A percentile compares a stretch with the other conserved stretches of the same genome.
phyloP scores from a whole-genome alignment of 495 filamentous ascomycete genomes.

The Aspergillus asperescens region DNA sequence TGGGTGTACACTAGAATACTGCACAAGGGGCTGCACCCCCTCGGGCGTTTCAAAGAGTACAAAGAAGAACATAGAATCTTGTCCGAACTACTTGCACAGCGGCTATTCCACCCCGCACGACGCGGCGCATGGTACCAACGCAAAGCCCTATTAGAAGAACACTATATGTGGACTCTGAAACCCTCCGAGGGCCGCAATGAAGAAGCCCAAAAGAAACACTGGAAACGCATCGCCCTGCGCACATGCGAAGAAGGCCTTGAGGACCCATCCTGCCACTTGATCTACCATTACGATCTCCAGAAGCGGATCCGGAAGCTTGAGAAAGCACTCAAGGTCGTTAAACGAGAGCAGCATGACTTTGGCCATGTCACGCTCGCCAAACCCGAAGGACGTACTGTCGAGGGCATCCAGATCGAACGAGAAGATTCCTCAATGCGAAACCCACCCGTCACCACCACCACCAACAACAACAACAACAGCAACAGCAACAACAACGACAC shows the following conservation, averaged over 20 bases:
- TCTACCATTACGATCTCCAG: conserved; percentile 90
- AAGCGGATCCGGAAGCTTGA: conserved; percentile 90
- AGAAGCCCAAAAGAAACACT: conserved; percentile 71
- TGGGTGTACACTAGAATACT: conserved; percentile 93
- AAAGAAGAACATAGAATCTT: conserved; percentile 70
- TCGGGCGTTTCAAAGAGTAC: conserved; percentile 78
- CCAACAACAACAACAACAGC: conserved; percentile 19
- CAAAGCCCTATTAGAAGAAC: conserved; percentile 89
- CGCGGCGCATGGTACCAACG: conserved; percentile 95
- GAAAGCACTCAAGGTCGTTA: conserved; percentile 73
- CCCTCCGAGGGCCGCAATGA: conserved; percentile 46
- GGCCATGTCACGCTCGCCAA: conserved; percentile 70
- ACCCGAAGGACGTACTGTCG: conserved; percentile 65
- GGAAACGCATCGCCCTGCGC: conserved; percentile 69
- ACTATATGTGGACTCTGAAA: conserved; percentile 72
- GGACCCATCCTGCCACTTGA: conserved; percentile 81
- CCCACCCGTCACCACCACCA: conserved; percentile 20
- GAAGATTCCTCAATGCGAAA: conserved; percentile 32
- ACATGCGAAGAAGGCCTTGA: conserved; percentile 86
- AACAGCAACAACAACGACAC: conserved; percentile 18
- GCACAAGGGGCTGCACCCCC: conserved; percentile 77
- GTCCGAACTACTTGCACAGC: conserved; percentile 70
- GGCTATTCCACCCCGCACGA: conserved; percentile 76
- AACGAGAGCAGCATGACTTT: conserved; percentile 89
- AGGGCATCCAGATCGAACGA: conserved; percentile 70